phyloP scores from a whole-genome alignment of 139 green algal species.

The Chlorella sp. region DNA sequence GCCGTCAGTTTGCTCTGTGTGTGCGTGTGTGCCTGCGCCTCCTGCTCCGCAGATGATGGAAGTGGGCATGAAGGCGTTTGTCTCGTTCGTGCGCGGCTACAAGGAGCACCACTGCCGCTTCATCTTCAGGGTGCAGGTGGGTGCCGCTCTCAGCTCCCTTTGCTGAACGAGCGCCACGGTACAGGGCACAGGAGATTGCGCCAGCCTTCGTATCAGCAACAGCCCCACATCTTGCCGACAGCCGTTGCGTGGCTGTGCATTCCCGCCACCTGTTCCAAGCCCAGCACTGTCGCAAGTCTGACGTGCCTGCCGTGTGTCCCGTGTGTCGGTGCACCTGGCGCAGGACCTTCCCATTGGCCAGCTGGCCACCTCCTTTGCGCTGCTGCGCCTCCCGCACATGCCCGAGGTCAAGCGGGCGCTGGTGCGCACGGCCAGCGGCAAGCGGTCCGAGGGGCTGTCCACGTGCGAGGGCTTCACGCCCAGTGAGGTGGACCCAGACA shows the following conservation, averaged over 20 bases:
- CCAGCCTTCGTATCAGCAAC: too few relatives aligned
- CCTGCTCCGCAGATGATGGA: conserved; percentile 76
- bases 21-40: not conserved
- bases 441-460: not conserved
- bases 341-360: conserved; percentile 71
- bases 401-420: conserved; percentile 50
- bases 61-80: conserved; percentile 80
- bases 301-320: too few relatives aligned
- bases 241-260: not conserved
- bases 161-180: too few relatives aligned
- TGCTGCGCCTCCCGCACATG: conserved; percentile 91
- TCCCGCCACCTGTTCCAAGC: too few relatives aligned
- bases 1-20: not conserved
- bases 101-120: conserved; percentile 95
- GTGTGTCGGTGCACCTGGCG: too few relatives aligned
- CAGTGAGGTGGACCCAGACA: conserved; percentile 52
- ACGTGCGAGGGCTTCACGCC: conserved; percentile 22
- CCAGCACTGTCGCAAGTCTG: not conserved
- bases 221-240: too few relatives aligned
- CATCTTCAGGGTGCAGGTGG: conserved; percentile 75
- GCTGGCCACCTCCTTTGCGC: conserved; percentile 66
- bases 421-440: not conserved
- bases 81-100: conserved; percentile 92
- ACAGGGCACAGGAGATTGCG: too few relatives aligned
- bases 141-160: not conserved